These are phyloP conservation scores for Dendrocalamus sinicus DNA, from an alignment of 176 grass and related monocot species.

Conservation along the genomic window DNA sequence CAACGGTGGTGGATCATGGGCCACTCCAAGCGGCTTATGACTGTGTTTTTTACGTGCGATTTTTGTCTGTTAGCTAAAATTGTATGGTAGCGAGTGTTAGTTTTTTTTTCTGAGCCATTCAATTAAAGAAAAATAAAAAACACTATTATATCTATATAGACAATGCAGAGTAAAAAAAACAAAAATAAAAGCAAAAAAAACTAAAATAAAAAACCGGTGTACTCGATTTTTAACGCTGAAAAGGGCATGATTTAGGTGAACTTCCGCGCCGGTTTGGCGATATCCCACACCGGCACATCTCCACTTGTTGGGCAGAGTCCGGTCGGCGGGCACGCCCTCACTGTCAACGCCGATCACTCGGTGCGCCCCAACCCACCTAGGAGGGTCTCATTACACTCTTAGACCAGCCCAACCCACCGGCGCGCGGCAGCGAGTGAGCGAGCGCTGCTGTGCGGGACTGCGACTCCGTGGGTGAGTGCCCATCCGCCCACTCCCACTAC, in stretches of 20 bases:
- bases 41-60: no score
- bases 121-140: no score
- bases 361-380: conserved; percentile 27
- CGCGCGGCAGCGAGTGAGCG: conserved; percentile 5
- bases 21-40: no score
- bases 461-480: conserved; percentile 27
- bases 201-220: no score
- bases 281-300: neutral
- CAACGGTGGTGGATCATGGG: no score
- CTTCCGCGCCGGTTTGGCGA: conserved; percentile 21
- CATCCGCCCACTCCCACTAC: conserved; percentile 43
- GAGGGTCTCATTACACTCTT: no score
- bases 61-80: no score
- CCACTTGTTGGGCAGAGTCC: neutral
- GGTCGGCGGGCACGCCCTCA: neutral
- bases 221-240: neutral
- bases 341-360: neutral
- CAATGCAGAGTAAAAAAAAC: no score
- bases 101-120: no score
- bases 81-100: accelerated
- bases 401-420: conserved; percentile 40
- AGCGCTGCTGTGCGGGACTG: neutral
- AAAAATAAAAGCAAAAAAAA: no score
- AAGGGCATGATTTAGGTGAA: neutral
- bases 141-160: accelerated